These are phyloP conservation scores for Reutealis trisperma DNA, from an alignment of 345 rosid genomes.

Conservation along the genomic window DNA sequence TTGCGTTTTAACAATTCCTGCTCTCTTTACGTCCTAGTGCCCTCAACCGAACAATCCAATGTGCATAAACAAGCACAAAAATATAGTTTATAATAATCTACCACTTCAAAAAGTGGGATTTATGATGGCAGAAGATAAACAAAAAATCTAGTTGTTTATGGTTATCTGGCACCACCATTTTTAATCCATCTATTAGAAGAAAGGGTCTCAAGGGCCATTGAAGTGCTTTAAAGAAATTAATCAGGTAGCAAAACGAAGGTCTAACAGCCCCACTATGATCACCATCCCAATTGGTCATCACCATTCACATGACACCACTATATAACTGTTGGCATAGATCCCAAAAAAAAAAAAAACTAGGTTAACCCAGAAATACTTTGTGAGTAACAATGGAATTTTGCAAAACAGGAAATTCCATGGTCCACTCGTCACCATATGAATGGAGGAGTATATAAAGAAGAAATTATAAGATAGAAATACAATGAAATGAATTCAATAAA, in stretches of 20 bases:
- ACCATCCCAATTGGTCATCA: neutral
- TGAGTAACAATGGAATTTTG: neutral
- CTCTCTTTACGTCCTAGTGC: neutral
- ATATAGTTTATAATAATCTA: too few relatives aligned
- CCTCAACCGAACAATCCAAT: neutral
- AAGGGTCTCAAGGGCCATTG: neutral
- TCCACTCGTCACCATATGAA: neutral
- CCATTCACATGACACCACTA: neutral
- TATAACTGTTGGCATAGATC: neutral
- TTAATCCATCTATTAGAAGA: neutral
- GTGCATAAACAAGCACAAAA: neutral
- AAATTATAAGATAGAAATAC: neutral
- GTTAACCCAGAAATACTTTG: neutral
- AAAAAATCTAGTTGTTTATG: neutral
- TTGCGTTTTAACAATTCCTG: neutral
- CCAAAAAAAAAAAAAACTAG: neutral
- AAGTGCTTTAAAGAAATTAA: neutral
- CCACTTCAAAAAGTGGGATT: neutral
- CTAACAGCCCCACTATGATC: neutral
- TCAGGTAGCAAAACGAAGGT: neutral
- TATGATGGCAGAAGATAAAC: neutral
- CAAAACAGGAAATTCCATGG: neutral
- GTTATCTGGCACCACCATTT: neutral
- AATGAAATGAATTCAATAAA: neutral
- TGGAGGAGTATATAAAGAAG: neutral